Base-by-base conservation (phyloP, 768 basidiomycete species). In the Gloeophyllum trabeum region DNA sequence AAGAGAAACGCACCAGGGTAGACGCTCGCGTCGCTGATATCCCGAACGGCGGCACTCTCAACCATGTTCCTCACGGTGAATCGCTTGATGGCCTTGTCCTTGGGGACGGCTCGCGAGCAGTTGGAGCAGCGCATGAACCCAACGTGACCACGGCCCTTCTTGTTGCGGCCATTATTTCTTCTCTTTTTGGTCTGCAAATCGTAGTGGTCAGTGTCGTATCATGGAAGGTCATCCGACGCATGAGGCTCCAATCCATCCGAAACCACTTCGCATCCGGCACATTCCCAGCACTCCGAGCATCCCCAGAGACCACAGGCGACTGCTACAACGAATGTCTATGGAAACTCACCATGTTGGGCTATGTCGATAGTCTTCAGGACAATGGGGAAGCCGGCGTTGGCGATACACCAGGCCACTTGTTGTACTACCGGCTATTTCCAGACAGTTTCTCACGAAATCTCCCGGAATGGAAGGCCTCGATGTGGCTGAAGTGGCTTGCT, bases 21-120 rank as follows among this genome's bases (percentile, higher is more conserved):
- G 48, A 97, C 83, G 56, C 81, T 85, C 32, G 93, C 92, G 56
- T 98, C 96, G 60, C 83, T 88, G 61, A 99, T 86, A 71, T 99
- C 96, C 50, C 93, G 76, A 53, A 97, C 89, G 42, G 94, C 94
- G 35, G 96, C 96, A 59, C 88, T 88, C 77, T 98, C 94, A 45
- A 99, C 92, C 89, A 98, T 98, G 80, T 99, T 99, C 67, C 92
- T 81, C 59, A 98, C 94, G 28, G 93, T 96, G 79, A 94, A 94
- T 41, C 96, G 77, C 73, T 96, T 96, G 83, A 98, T 96, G 52
- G 94, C 94, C 78, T 98, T 98, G 75, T 98, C 94, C 76, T 98
- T 98, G 54, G 74, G 83, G 45, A 96, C 92, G 62, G 89, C 92
- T 54, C 96, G 87, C 59, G 90, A 90, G 79, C 96, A 99, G 81